Evolutionary conservation across 768 basidiomycete genomes (phyloP), one percentile per base, ranked within the genome.

Genomic region (Galerina marginata): DNA sequence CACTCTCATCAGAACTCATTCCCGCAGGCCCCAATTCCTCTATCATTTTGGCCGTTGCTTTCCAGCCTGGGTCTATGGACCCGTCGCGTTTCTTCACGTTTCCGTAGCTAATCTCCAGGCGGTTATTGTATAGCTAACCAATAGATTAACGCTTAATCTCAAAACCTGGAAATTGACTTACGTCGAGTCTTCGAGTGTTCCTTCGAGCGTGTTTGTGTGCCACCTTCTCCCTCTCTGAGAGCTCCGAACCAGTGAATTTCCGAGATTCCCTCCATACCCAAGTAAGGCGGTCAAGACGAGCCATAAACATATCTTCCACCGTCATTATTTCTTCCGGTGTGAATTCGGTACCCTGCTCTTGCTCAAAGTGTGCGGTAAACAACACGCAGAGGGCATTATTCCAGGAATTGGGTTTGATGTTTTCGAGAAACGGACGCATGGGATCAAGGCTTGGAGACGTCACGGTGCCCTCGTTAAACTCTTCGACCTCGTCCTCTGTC

Each of bases 1-100:
- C 47, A 33, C 57, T 58, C 37, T 58, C 57, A 33, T 58, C 57
- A 14, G 57, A 58, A 33, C 57, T 58, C 57, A 58, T 50, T 11
- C 57, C 57, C 9, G 20, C 39, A 11, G 57, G 47, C 43, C 57
- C 57, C 39, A 58, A 12, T 12, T 12, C 20, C n/a, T 42, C 40
- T 37, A 58, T 15, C 57, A 58, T 58, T 4, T 50, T 15, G 10
- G 15, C 36, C n/a, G 36, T n/a, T 9, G 38, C 37, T 38, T 26
- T n/a, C 57, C 57, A 58, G 20, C 14, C 47, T 51, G 33, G 33
- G 39, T 58, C 23, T 3, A 50, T 23, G 33, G 39, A 29, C 20
- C 57, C 57, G 16, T 58, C 57, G 6, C 20, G 48, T 23, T 50
- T 58, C 39, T 11, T 42, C 37, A 58, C 10, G 39, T 51, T 58